Base-by-base conservation (phyloP, 495 filamentous ascomycete genomes). In the Aspergillus biplanus region DNA sequence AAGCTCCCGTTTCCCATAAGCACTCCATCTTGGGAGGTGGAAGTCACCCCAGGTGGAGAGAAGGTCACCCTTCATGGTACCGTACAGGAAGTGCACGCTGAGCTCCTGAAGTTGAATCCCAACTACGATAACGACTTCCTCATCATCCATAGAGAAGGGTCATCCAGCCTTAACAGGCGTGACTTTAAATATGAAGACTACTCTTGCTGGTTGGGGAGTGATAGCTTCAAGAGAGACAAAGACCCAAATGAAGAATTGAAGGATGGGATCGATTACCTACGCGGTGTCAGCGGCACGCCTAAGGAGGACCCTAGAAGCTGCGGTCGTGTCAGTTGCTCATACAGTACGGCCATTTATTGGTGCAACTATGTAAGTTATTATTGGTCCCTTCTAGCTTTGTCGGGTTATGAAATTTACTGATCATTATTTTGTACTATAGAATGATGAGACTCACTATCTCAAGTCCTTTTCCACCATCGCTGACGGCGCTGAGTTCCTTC, bases 321-420 rank as follows among this genome's bases (percentile, higher is more conserved):
- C 15, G 50, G 50, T 11, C 18, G 50, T 5, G 50, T 53, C 6
- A 53, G 50, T 31, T 53, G 50, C 27, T 53, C 50, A 7, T 53
- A 53, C n/a, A 53, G 34, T 3, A 33, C 50, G 2, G 50, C 27
- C 2, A 53, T 53, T 4, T 53, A n/a, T 3, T 53, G 50, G 50
- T 53, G 50, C 31, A 53, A 53, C 34, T 21, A 53, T 53, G 49
- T 52, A 52, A 21, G 49, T 52, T 39, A n/a, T n/a, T n/a, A n/a
- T n/a, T n/a, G n/a, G n/a, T n/a, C n/a, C n/a, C n/a, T n/a, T n/a
- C n/a, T n/a, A n/a, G n/a, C n/a, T n/a, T n/a, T n/a, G n/a, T n/a
- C n/a, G n/a, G n/a, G n/a, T n/a, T n/a, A n/a, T n/a, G n/a, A n/a
- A n/a, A n/a, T n/a, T n/a, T n/a, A n/a, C n/a, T n/a, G n/a, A n/a